Evolutionary conservation across 2,329 filamentous ascomycete species (phyloP).

Genomic region (Stachybotrys chartarum): DNA sequence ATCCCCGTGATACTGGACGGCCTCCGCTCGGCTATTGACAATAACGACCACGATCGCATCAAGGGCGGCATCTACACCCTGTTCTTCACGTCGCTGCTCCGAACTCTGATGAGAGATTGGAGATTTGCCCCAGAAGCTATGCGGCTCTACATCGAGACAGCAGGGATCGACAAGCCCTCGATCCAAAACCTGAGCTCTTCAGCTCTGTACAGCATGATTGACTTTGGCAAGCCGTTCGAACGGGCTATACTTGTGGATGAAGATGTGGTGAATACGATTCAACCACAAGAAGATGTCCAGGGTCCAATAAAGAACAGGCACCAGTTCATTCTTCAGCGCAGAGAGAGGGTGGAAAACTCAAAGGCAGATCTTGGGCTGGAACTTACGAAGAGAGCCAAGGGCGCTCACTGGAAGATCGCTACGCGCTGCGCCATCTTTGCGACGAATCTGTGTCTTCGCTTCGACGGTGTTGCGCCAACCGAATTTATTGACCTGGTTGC

Average conservation of each 20-base stretch:
- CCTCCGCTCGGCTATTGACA: slow-evolving; percentile 69
- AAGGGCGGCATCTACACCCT: slow-evolving; percentile 92
- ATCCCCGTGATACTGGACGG: slow-evolving; percentile 80
- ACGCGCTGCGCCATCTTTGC: slow-evolving; percentile 85
- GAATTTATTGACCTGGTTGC: slow-evolving; percentile 79
- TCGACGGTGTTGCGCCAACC: slow-evolving; percentile 75
- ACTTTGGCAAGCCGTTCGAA: slow-evolving; percentile 86
- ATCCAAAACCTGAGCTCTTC: slow-evolving; percentile 83
- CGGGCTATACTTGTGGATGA: slow-evolving; percentile 77
- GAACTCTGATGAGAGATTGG: slow-evolving; percentile 88
- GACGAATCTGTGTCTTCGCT: slow-evolving; percentile 83
- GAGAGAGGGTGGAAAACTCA: slow-evolving; percentile 71
- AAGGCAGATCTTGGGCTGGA: slow-evolving; percentile 77
- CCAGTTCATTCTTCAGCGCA: slow-evolving; percentile 66
- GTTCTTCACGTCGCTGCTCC: slow-evolving; percentile 79
- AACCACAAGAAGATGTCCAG: slow-evolving; percentile 58
- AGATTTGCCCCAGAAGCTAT: slow-evolving; percentile 88
- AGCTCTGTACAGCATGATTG: slow-evolving; percentile 78
- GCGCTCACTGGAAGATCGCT: slow-evolving; percentile 94
- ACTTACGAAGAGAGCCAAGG: slow-evolving; percentile 67
- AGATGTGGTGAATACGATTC: slow-evolving; percentile 62
- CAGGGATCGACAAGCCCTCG: slow-evolving; percentile 84
- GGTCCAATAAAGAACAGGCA: slow-evolving; percentile 53
- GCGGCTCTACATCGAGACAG: slow-evolving; percentile 82
- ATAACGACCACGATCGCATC: slow-evolving; percentile 80